Percentiles rank a stretch among this genome's conserved stretches.
These are phyloP conservation scores for Uronychia binucleata DNA, from an alignment of 73 alveolate genomes.

Conservation along the genomic window DNA sequence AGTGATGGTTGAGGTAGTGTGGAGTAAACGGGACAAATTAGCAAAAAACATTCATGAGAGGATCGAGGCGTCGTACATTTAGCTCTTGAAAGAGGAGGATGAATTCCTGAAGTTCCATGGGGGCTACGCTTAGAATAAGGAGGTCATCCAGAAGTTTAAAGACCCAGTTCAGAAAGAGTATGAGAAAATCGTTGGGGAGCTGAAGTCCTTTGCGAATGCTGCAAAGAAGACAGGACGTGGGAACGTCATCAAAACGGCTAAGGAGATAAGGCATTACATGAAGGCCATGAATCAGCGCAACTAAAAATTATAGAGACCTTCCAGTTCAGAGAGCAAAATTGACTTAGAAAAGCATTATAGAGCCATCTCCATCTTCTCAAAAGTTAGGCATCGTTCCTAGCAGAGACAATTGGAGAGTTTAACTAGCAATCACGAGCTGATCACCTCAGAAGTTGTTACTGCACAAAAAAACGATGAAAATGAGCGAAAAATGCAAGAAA, in stretches of 20 bases:
- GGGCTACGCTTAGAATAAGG: neutral
- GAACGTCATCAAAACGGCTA: neutral
- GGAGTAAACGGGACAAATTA: too few species aligned
- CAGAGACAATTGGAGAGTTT: neutral
- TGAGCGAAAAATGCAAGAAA: neutral
- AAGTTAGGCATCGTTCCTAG: neutral
- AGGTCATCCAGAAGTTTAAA: neutral
- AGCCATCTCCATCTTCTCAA: neutral
- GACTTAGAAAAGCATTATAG: neutral
- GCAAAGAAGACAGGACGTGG: neutral
- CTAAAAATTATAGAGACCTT: too few species aligned
- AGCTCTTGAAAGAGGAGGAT: neutral
- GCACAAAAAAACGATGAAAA: neutral
- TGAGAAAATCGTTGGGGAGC: neutral
- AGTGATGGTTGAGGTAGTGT: too few species aligned
- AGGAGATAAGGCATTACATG: neutral
- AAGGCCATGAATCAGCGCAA: too few species aligned
- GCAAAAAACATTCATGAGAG: too few species aligned
- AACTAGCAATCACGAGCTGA: neutral
- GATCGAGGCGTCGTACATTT: neutral
- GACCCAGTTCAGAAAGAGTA: neutral
- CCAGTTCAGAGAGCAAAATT: neutral
- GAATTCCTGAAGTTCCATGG: neutral
- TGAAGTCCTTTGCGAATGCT: neutral
- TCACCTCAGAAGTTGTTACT: neutral